Evolutionary conservation across 2,329 filamentous ascomycete species (phyloP), one percentile per base, ranked within the genome.

Genomic region (Cyphellophora europaea): DNA sequence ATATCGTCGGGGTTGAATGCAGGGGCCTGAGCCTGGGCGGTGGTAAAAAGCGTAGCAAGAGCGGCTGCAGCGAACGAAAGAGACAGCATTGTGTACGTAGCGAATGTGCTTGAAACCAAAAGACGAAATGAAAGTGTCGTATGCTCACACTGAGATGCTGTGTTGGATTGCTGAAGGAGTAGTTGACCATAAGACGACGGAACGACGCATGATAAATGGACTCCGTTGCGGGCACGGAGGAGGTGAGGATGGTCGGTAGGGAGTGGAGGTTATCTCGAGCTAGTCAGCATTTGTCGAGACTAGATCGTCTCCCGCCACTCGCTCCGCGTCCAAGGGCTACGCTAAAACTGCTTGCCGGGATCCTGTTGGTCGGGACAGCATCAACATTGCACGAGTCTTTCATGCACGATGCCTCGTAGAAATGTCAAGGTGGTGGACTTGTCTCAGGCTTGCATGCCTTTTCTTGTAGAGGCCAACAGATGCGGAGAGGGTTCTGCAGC

Each of bases 1-100:
- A 67, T 54, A n/a, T 48, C 53, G 36, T 46, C 53, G 5, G 52
- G 57, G 38, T 65, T 54, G 32, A 67, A 25, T 8, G 8, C n/a
- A 25, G 21, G 52, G 18, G 43, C 47, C 38, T 58, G 67, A 49
- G 55, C 52, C 34, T 40, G 45, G 21, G 49, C 57, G 38, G 62
- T 40, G 17, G 53, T 52, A 38, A 54, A 46, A 30, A 63, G 37
- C 30, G 51, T 44, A 36, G 61, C 41, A 14, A 64, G 37, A 14
- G 49, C 34, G 32, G 43, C 29, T 8, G 40, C 37, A 21, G 45
- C 21, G 47, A 51, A 36, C 42, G 53, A 36, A 44, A 45, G 41
- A 53, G 27, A 42, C 34, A 45, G 39, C 37, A 43, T 41, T 27
- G 15, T 41, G 35, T 30, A 33, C 13, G 30, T 30, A 41, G 17